Evolutionary conservation across 2,329 filamentous ascomycete species (phyloP).

Genomic region (Colletotrichum cuscutae): DNA sequence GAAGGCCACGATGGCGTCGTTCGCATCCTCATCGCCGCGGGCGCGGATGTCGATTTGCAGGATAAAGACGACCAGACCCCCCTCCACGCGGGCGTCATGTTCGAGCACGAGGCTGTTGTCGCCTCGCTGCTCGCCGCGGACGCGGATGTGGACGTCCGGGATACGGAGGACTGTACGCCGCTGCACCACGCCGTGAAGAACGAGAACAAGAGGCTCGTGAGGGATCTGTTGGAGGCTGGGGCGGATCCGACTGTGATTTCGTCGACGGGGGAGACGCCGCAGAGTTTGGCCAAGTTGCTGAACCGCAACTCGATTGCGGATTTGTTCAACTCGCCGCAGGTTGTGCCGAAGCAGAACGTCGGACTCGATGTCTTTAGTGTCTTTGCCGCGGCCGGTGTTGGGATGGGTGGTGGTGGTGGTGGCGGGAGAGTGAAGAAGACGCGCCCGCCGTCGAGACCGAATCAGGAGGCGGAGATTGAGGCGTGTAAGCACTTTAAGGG

Average conservation of each 20-base stretch:
- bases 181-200: constrained; percentile 37
- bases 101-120: constrained; percentile 36
- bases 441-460: constrained; percentile 25
- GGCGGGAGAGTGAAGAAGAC: constrained; percentile 9
- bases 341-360: constrained; percentile 23
- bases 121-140: constrained; percentile 27
- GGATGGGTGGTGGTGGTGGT: too few species aligned
- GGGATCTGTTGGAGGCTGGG: constrained; percentile 34
- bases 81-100: constrained; percentile 35
- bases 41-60: constrained; percentile 36
- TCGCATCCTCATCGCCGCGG: constrained; percentile 31
- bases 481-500: constrained; percentile 33
- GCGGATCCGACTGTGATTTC: constrained; percentile 35
- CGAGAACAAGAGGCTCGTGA: constrained; percentile 30
- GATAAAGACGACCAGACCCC: constrained; percentile 36
- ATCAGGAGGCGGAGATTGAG: constrained; percentile 31
- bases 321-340: constrained; percentile 30
- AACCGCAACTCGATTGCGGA: constrained; percentile 30
- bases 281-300: constrained; percentile 28
- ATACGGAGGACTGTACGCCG: constrained; percentile 36
- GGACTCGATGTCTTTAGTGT: background rate
- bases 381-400: too few species aligned
- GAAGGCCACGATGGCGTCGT: constrained; percentile 35
- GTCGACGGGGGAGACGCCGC: constrained; percentile 35
- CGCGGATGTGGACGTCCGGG: constrained; percentile 29